These are phyloP conservation scores for Rubroshorea leprosula DNA, from an alignment of 345 rosid genomes.

Conservation along the genomic window DNA sequence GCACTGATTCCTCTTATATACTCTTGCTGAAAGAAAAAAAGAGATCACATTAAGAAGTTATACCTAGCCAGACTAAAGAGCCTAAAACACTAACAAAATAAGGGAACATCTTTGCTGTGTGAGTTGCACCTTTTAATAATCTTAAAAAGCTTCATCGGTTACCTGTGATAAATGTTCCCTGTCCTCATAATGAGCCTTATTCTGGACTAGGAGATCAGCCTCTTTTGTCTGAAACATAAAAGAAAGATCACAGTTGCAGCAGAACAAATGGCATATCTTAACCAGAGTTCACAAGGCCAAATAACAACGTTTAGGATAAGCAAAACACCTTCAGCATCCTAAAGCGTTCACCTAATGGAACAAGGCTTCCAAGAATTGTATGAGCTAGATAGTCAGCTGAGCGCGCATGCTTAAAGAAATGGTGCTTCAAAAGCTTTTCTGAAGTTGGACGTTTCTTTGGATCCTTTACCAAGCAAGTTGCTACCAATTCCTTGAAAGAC, in stretches of 20 bases:
- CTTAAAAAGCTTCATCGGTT: constrained; percentile 20
- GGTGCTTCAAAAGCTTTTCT: constrained; percentile 91
- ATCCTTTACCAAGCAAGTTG: constrained; percentile 95
- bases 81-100: background rate
- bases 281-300: constrained; percentile 2
- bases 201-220: constrained; percentile 87
- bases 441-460: constrained; percentile 95
- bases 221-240: constrained; percentile 60
- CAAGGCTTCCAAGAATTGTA: constrained; percentile 61
- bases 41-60: constrained; percentile 10
- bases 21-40: constrained; percentile 69
- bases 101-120: background rate
- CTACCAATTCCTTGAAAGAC: constrained; percentile 96
- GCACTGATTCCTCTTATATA: constrained; percentile 92
- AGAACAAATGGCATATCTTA: background rate
- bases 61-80: background rate
- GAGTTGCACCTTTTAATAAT: background rate
- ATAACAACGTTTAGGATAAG: constrained; percentile 21
- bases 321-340: constrained; percentile 71
- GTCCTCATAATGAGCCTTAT: constrained; percentile 71
- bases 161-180: constrained; percentile 91
- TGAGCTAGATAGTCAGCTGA: constrained; percentile 53
- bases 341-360: constrained; percentile 89
- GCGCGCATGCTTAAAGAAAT: constrained; percentile 81
- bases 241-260: constrained; percentile 18